phyloP scores from a whole-genome alignment of 1,284 basidiomycete species.

The Coniferiporia sulphurascens region DNA sequence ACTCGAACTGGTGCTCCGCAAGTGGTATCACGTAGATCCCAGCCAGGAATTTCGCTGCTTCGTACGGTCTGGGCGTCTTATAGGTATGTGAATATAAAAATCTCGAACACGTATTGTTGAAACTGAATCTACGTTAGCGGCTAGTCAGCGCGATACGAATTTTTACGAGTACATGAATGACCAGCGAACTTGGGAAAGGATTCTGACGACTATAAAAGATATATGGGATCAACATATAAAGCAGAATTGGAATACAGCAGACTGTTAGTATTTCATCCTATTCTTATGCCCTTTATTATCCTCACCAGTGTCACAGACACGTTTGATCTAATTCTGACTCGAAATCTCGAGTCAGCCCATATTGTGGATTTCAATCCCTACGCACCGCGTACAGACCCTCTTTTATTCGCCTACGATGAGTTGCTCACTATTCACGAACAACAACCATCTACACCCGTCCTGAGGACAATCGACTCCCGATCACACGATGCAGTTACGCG shows the following conservation, averaged over 20 bases:
- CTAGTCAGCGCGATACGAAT: conserved; percentile 87
- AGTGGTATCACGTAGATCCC: conserved; percentile 85
- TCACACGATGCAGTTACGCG: conserved; percentile 60
- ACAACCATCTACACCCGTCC: conserved; percentile 35
- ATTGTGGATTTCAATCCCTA: conserved; percentile 92
- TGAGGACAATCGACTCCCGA: conserved; percentile 71
- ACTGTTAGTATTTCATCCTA: conserved; percentile 52
- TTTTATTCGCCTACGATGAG: conserved; percentile 83
- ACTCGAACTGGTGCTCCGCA: conserved; percentile 86
- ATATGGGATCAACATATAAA: conserved; percentile 72
- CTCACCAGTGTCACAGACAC: conserved; percentile 47
- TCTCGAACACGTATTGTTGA: conserved; percentile 2
- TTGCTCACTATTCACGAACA: conserved; percentile 42
- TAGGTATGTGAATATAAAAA: conserved; percentile 48
- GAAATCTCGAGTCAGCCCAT: conserved; percentile 69
- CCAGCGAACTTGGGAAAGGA: conserved; percentile 45
- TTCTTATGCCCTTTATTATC: neutral
- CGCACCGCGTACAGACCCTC: conserved; percentile 77
- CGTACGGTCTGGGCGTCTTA: conserved; percentile 60
- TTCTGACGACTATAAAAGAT: conserved; percentile 47
- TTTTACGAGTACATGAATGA: conserved; percentile 86
- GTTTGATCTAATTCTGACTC: conserved; percentile 85
- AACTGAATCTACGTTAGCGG: conserved; percentile 42
- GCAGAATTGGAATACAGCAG: conserved; percentile 53
- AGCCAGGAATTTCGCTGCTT: conserved; percentile 88